Conservation (phyloP, 805 yeast genomes). For the Cephaloascus fragrans region DNA sequence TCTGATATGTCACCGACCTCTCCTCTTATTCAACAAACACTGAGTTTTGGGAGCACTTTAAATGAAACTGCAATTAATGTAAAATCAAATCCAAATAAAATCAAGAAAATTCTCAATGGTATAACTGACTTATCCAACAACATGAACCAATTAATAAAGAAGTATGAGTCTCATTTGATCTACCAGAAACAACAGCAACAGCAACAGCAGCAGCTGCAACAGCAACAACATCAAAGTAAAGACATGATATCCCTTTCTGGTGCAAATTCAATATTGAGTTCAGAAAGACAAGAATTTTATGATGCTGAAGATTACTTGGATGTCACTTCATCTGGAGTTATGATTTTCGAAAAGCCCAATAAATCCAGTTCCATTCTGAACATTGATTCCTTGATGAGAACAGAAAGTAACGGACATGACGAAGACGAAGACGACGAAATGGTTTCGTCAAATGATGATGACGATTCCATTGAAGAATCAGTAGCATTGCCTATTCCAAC, state of each 20-base stretch:
- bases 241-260: not conserved
- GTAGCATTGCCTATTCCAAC: conserved; percentile 10
- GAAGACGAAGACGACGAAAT: conserved; percentile 10
- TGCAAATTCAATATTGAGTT: not conserved
- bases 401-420: conserved; percentile 10
- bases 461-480: conserved; percentile 10
- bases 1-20: not conserved
- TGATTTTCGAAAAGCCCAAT: conserved; percentile 26
- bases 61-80: too few species aligned
- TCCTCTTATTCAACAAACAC: not conserved
- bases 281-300: conserved; percentile 33
- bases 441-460: conserved; percentile 8
- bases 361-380: conserved; percentile 1
- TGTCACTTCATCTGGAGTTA: conserved; percentile 39
- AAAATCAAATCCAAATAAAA: not conserved
- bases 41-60: not conserved
- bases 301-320: conserved; percentile 66
- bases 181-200: not conserved
- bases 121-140: not conserved
- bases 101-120: not conserved
- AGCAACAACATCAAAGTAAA: not conserved
- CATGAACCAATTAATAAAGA: not conserved
- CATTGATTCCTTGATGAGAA: conserved; percentile 7
- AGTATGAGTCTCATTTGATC: not conserved
- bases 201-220: too few species aligned